Evolutionary conservation across 805 yeast species (phyloP), one percentile per base, ranked within the genome.

Genomic region (Diddensiella santjacobensis): DNA sequence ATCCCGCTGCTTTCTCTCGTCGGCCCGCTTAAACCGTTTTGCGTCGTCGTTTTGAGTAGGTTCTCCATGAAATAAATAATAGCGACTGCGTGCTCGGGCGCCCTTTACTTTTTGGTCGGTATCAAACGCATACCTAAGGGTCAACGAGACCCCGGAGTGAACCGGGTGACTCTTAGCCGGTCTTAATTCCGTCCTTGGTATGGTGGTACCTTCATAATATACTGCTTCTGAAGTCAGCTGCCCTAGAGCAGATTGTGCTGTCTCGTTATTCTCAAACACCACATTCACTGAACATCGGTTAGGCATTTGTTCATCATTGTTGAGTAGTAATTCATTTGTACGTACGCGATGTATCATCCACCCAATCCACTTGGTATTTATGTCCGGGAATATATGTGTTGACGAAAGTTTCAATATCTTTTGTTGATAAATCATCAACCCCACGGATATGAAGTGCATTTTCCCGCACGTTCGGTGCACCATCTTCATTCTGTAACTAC

Each of bases 51-150:
- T 60, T 22, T 48, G 50, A 22, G 58, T 50, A 11, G 79, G 91
- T 59, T 81, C 89, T 2, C 91, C 91, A 55, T 84, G 83, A 15
- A 80, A 60, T 49, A 81, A 67, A 65, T 84, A 84, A 64, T 82
- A 84, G 35, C 85, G 64, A 18, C 87, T 81, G 46, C 73, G 74
- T 11, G 71, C 76, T 19, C 77, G 69, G 6, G 88, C 81, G 51
- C 79, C 78, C 47, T 70, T 70, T 13, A 74, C 74, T 56, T 84
- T 84, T 40, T 70, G 68, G 63, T 84, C 91, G 2, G 74, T 66
- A 42, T 64, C 69, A 41, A 73, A 70, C 8, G 86, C 71, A 54
- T 71, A 77, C 49, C 90, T 70, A 6, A 75, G 67, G 37, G 63
- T 55, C 42, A 81, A 58, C 54, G 64, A 47, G 53, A 60, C 65